Evolutionary conservation across 2,329 filamentous ascomycete species (phyloP).

Genomic region (Claviceps spartinae): DNA sequence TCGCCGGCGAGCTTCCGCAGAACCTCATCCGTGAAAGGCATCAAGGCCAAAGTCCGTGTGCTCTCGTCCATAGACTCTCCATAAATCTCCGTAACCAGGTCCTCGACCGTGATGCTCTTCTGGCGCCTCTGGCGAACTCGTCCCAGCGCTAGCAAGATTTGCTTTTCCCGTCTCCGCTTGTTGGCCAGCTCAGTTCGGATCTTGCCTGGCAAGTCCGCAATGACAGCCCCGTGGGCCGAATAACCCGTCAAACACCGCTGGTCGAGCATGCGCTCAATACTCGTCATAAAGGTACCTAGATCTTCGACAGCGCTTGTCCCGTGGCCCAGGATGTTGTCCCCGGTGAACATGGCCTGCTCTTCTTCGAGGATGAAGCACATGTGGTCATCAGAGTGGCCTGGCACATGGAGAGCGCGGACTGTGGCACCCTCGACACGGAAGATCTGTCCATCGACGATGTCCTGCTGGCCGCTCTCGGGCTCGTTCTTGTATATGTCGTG

Average conservation of each 20-base stretch:
- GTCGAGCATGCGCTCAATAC: conserved; percentile 44
- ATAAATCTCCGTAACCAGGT: conserved; percentile 30
- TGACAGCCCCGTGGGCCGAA: conserved; percentile 49
- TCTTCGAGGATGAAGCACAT: conserved; percentile 49
- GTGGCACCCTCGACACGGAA: conserved; percentile 42
- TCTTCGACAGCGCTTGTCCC: conserved; percentile 64
- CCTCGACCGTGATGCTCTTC: conserved; percentile 22
- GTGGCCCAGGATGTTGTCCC: conserved; percentile 62
- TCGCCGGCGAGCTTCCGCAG: conserved; percentile 30
- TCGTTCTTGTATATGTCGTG: conserved; percentile 42
- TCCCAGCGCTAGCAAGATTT: conserved; percentile 22
- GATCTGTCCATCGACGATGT: conserved; percentile 31
- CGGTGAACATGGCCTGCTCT: conserved; percentile 58
- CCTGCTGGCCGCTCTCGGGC: conserved; percentile 26
- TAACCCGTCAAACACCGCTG: conserved; percentile 36
- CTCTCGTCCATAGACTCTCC: conserved; percentile 23
- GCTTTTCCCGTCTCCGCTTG: conserved; percentile 26
- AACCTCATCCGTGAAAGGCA: conserved; percentile 30
- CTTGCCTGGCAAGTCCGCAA: conserved; percentile 29
- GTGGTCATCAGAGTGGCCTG: conserved; percentile 60
- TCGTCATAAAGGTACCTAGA: conserved; percentile 45
- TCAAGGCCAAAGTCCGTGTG: conserved; percentile 22
- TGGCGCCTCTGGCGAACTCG: conserved; percentile 10
- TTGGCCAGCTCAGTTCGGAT: conserved; percentile 17
- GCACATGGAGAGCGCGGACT: conserved; percentile 48